These are phyloP conservation scores for Eucalyptus sp. DNA, from an alignment of 345 rosid genomes.

Conservation along the genomic window DNA sequence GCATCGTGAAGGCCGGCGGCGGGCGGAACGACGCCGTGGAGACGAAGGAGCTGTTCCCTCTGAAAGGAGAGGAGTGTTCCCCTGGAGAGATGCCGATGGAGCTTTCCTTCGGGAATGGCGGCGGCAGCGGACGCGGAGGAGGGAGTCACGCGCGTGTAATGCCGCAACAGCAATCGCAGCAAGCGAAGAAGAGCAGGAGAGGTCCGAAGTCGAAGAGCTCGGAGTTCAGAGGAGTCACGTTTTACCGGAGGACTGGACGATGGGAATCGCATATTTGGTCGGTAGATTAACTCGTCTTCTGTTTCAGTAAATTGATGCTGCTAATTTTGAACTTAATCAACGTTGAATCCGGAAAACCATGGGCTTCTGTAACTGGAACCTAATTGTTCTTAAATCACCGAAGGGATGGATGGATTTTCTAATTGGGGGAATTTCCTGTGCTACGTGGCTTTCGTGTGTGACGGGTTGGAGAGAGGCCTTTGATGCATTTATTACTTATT, in stretches of 20 bases:
- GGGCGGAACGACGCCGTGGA: constrained; percentile 12
- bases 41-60: constrained; percentile 65
- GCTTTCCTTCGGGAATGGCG: constrained; percentile 24
- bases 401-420: background rate
- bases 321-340: background rate
- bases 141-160: constrained; percentile 21
- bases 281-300: background rate
- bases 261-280: constrained; percentile 99
- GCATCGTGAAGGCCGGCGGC: constrained; percentile 46
- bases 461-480: background rate
- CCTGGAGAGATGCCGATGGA: constrained; percentile 28
- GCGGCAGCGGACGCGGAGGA: constrained; percentile 1
- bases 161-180: constrained; percentile 28
- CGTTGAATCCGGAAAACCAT: background rate
- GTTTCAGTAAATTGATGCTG: background rate
- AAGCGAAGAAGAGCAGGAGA: constrained; percentile 74
- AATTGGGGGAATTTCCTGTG: background rate
- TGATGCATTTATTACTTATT: background rate
- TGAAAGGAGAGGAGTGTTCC: constrained; percentile 22
- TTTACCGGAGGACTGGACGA: constrained; percentile 86
- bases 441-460: background rate
- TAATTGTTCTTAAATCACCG: background rate
- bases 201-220: constrained; percentile 99
- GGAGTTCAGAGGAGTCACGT: constrained; percentile 92
- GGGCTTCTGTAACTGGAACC: background rate